These are phyloP conservation scores for Knoxia roxburghii DNA, from an alignment of 257 asterid genomes.

Conservation along the genomic window DNA sequence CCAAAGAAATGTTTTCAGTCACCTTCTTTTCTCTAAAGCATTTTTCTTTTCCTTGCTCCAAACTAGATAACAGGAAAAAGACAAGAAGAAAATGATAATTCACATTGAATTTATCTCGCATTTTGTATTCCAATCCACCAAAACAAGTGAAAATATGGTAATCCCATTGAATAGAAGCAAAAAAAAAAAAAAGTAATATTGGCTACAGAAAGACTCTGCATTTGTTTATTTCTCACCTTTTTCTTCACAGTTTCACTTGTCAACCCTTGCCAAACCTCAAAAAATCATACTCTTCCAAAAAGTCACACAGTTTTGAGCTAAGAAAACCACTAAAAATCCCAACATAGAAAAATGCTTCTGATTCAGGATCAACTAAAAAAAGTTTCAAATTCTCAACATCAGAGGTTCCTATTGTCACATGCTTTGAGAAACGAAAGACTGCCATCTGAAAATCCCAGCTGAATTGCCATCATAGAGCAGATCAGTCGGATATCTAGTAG, in stretches of 20 bases:
- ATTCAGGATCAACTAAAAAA: neutral
- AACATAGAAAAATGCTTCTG: no score
- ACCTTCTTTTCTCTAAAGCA: neutral
- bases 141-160: neutral
- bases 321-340: no score
- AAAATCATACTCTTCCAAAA: neutral
- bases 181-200: no score
- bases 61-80: neutral
- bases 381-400: neutral
- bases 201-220: neutral
- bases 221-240: neutral
- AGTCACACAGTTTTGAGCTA: no score
- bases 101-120: neutral
- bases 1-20: neutral
- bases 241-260: neutral
- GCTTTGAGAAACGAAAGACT: neutral
- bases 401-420: neutral
- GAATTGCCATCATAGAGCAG: neutral
- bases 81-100: neutral
- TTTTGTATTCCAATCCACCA: neutral
- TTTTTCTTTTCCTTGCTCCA: neutral
- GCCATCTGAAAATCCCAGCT: neutral
- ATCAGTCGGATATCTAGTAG: neutral
- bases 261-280: no score
- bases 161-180: neutral